Conservation (phyloP, 768 basidiomycete species). For the Podaxis rugospora region DNA sequence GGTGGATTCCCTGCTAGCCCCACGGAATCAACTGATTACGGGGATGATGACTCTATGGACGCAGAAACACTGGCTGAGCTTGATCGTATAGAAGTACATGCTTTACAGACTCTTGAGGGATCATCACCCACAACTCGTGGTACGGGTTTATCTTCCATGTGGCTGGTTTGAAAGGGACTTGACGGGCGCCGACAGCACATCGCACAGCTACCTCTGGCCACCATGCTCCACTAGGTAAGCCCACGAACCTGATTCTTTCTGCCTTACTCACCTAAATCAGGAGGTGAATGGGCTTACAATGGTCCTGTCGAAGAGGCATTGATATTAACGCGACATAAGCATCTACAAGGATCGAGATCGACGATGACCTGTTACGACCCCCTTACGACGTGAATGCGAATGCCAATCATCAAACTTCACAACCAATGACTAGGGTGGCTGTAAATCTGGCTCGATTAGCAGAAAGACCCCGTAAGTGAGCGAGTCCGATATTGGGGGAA, state of each 20-base stretch:
- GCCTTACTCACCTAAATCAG: background rate
- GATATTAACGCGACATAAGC: background rate
- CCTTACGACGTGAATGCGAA: background rate
- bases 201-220: background rate
- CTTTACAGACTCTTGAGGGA: slow-evolving; percentile 10
- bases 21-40: slow-evolving; percentile 19
- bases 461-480: background rate
- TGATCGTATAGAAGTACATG: slow-evolving; percentile 40
- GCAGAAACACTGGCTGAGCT: slow-evolving; percentile 35
- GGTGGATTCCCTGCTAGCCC: slow-evolving; percentile 7
- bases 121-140: slow-evolving; percentile 3
- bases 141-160: slow-evolving; percentile 2
- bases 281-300: background rate
- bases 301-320: background rate
- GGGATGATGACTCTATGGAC: slow-evolving; percentile 28
- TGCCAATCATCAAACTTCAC: background rate
- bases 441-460: background rate
- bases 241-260: background rate
- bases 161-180: background rate
- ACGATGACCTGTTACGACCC: background rate
- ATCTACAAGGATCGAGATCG: background rate
- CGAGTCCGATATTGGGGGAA: background rate
- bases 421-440: background rate
- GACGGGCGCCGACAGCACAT: background rate
- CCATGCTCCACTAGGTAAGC: background rate